Evolutionary conservation across 1,284 basidiomycete species (phyloP).

Genomic region (Rhizoctonia solani): DNA sequence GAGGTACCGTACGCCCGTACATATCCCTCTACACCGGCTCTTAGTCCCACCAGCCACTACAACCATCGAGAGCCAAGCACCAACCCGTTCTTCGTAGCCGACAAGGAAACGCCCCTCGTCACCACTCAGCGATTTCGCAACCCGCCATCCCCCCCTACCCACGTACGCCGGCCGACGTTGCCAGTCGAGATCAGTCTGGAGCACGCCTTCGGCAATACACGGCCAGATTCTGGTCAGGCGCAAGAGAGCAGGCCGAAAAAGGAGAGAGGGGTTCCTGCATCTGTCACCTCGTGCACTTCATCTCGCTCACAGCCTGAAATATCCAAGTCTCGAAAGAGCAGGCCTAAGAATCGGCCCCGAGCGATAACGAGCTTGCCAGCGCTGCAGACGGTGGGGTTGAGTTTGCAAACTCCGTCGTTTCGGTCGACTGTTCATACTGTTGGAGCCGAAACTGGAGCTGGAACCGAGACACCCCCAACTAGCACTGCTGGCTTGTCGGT

Average conservation of each 20-base stretch:
- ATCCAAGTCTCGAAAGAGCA: background rate
- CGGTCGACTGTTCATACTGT: too few relatives aligned
- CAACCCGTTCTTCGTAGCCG: conserved; percentile 17
- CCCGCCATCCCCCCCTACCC: background rate
- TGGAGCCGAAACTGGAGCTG: background rate
- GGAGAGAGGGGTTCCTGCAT: background rate
- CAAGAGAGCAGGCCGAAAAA: background rate
- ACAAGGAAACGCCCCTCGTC: background rate
- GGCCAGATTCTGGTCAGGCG: conserved; percentile 2
- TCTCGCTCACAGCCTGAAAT: conserved; percentile 14
- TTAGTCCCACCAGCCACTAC: background rate
- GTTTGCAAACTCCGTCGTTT: too few relatives aligned
- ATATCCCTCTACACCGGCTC: conserved; percentile 3
- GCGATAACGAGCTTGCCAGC: conserved; percentile 2
- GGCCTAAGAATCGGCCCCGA: conserved; percentile 2
- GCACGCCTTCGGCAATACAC: conserved; percentile 21
- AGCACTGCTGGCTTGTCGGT: too few relatives aligned
- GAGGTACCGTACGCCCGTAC: background rate
- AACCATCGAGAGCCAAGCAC: background rate
- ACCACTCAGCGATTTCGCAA: background rate
- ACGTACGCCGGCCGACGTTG: background rate
- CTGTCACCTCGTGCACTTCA: background rate
- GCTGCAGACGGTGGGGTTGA: too few relatives aligned
- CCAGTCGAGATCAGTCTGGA: conserved; percentile 9
- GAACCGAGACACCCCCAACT: conserved; percentile 2